Evolutionary conservation across 2,329 filamentous ascomycete genomes (phyloP).

Genomic region (Aspergillus latus): DNA sequence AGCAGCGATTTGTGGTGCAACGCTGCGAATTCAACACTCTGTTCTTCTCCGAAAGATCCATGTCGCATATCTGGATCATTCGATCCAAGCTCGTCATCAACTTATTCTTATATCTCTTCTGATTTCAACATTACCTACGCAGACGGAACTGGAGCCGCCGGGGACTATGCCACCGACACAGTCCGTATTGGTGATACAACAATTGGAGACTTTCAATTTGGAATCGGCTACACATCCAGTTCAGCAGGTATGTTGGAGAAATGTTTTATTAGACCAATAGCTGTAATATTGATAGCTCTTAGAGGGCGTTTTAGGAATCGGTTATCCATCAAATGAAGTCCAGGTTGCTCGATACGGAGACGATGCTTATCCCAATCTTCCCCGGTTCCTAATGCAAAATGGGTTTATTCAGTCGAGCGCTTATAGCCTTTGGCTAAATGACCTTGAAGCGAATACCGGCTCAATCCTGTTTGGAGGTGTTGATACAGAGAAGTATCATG

Average conservation of each 20-base stretch:
- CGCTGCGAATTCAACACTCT: slow-evolving; percentile 50
- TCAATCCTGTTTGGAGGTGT: slow-evolving; percentile 74
- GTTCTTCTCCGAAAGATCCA: slow-evolving; percentile 38
- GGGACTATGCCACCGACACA: slow-evolving; percentile 78
- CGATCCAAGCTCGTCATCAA: slow-evolving; percentile 63
- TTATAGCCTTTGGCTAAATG: slow-evolving; percentile 75
- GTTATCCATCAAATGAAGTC: slow-evolving; percentile 74
- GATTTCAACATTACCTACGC: slow-evolving; percentile 87
- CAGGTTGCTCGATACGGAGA: slow-evolving; percentile 51
- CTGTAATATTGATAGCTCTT: slow-evolving; percentile 14
- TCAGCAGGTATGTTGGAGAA: slow-evolving; percentile 41
- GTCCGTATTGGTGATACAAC: slow-evolving; percentile 55
- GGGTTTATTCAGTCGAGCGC: slow-evolving; percentile 65
- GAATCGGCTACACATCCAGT: slow-evolving; percentile 57
- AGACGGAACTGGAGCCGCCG: slow-evolving; percentile 72
- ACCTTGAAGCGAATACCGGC: slow-evolving; percentile 64
- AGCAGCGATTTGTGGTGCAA: slow-evolving; percentile 65
- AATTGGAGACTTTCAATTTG: slow-evolving; percentile 57
- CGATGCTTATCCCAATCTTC: slow-evolving; percentile 66
- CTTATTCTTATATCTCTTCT: slow-evolving; percentile 70
- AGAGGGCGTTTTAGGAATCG: slow-evolving; percentile 82
- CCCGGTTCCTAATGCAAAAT: slow-evolving; percentile 61
- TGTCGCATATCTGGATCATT: slow-evolving; percentile 55
- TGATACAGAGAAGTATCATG: slow-evolving; percentile 64
- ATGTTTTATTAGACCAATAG: too few relatives aligned